These are phyloP conservation scores for Dryas alaskensis DNA, from an alignment of 306 rosid genomes.

Conservation along the genomic window DNA sequence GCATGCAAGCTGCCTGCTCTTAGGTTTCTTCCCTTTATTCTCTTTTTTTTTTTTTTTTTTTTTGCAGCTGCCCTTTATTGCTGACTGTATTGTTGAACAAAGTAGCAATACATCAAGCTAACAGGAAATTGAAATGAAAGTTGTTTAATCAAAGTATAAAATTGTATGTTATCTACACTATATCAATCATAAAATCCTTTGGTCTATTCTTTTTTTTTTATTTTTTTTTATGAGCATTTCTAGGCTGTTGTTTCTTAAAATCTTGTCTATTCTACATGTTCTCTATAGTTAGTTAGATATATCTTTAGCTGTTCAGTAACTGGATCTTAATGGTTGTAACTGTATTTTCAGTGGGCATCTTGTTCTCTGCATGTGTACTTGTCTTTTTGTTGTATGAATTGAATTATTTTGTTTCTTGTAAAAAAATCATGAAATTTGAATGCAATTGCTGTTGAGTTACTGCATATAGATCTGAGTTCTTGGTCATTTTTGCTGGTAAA, in stretches of 20 bases:
- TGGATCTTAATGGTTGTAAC: background rate
- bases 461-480: background rate
- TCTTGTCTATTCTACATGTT: background rate
- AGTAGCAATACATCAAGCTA: background rate
- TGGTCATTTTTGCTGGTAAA: background rate
- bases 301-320: background rate
- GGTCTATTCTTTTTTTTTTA: background rate
- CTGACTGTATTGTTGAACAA: background rate
- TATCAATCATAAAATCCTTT: background rate
- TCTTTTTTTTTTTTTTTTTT: too few relatives aligned
- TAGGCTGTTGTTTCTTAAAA: background rate
- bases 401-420: too few relatives aligned
- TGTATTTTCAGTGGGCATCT: background rate
- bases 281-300: background rate
- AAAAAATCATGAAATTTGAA: background rate
- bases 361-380: background rate
- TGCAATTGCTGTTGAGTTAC: background rate
- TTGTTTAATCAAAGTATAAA: background rate
- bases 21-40: too few relatives aligned
- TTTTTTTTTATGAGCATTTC: background rate
- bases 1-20: too few relatives aligned
- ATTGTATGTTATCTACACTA: background rate
- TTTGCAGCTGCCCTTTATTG: too few relatives aligned
- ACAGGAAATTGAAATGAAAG: background rate
- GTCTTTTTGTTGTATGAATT: background rate